Evolutionary conservation across 441 rosid species (phyloP).

Genomic region (Rhodomyrtus psidioides): DNA sequence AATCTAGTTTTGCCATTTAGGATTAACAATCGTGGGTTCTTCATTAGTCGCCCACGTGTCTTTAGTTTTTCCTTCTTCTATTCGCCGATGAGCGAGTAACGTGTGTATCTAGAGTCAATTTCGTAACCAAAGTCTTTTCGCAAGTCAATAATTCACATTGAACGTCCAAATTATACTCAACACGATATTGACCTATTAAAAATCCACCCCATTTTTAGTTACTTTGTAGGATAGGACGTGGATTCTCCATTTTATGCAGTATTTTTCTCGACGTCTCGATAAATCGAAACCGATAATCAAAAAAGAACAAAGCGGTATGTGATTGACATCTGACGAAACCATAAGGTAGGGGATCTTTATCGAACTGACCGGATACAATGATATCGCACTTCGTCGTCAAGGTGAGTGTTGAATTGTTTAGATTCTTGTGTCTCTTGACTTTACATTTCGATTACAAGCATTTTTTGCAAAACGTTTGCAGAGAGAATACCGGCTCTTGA

Average conservation of each 20-base stretch:
- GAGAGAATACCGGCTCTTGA: background rate
- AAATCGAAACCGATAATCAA: too few relatives aligned
- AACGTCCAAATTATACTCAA: background rate
- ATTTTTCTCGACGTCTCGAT: too few relatives aligned
- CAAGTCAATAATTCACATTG: background rate
- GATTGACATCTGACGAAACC: background rate
- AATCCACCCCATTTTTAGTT: background rate
- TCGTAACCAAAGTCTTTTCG: background rate
- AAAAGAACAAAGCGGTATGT: accelerated
- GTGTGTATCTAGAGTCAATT: background rate
- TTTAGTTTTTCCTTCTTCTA: background rate
- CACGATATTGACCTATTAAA: background rate
- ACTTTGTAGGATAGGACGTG: background rate
- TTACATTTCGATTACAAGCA: background rate
- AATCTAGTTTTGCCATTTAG: too few relatives aligned
- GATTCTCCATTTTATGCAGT: background rate
- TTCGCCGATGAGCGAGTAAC: background rate
- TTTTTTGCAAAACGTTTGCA: background rate
- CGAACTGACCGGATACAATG: background rate
- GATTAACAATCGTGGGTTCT: too few relatives aligned
- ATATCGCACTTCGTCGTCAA: background rate
- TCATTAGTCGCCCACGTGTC: background rate
- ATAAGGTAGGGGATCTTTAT: background rate
- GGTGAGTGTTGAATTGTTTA: background rate
- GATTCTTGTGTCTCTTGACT: background rate